phyloP scores from a whole-genome alignment of 768 basidiomycete species.

The Lentinus brumalis region DNA sequence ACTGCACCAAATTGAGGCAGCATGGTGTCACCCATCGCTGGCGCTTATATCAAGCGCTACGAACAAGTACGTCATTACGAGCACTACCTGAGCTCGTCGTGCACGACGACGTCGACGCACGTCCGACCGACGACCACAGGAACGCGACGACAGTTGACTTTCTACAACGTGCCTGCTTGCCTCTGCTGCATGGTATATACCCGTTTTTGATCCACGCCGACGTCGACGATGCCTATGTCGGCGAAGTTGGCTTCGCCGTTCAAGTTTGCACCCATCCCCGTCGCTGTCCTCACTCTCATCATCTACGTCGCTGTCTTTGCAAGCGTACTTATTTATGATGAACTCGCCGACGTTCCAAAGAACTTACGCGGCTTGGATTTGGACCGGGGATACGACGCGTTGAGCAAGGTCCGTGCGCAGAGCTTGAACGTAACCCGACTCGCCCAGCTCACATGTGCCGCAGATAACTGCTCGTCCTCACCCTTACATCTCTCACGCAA shows the following conservation, averaged over 20 bases:
- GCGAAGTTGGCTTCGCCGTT: conserved; percentile 14
- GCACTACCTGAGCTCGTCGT: background rate
- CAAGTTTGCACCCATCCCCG: conserved; percentile 43
- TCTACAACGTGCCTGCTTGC: background rate
- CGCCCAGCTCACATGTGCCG: background rate
- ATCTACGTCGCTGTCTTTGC: conserved; percentile 51
- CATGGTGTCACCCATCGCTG: background rate
- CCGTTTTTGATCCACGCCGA: too few species aligned
- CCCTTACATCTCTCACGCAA: conserved; percentile 77
- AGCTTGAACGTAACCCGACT: too few species aligned
- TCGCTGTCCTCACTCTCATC: conserved; percentile 47
- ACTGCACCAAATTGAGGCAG: background rate
- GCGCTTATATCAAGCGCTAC: background rate
- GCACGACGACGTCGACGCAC: background rate
- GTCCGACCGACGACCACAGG: background rate
- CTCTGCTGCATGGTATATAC: background rate
- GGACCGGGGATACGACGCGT: conserved; percentile 56
- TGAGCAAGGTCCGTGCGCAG: conserved; percentile 47
- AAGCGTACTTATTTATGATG: conserved; percentile 50
- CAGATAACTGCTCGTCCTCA: conserved; percentile 72
- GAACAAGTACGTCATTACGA: background rate
- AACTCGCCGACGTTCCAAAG: conserved; percentile 46
- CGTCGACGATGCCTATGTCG: too few species aligned
- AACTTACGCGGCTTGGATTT: conserved; percentile 45
- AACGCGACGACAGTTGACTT: background rate